phyloP scores from a whole-genome alignment of 2,329 filamentous ascomycete species.

The Sclerotinia subarctica region DNA sequence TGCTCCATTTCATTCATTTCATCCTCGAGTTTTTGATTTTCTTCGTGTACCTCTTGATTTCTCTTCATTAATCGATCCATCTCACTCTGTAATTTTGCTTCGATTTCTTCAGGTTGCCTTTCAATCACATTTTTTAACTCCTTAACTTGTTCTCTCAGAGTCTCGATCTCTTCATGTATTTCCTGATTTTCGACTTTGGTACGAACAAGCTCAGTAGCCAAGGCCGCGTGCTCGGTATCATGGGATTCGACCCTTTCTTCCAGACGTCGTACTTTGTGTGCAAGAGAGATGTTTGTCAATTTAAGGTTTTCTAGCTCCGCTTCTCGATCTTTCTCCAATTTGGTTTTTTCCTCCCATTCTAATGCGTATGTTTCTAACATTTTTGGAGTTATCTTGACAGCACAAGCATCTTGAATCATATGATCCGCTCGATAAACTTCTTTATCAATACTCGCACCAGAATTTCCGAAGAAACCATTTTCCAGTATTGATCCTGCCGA shows the following conservation, averaged over 20 bases:
- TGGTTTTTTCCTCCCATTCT: conserved; percentile 91
- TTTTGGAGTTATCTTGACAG: conserved; percentile 79
- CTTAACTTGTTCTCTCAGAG: conserved; percentile 75
- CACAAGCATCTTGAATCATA: conserved; percentile 88
- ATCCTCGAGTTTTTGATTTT: conserved; percentile 85
- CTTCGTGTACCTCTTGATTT: conserved; percentile 89
- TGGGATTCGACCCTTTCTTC: conserved; percentile 86
- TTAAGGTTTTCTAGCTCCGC: conserved; percentile 74
- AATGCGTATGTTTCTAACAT: conserved; percentile 74
- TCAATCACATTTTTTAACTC: conserved; percentile 86
- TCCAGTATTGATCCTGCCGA: conserved; percentile 92
- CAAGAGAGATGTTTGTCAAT: conserved; percentile 61
- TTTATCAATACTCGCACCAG: conserved; percentile 84
- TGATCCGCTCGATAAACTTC: conserved; percentile 94
- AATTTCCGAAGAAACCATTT: conserved; percentile 94
- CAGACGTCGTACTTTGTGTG: conserved; percentile 74
- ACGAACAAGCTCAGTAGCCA: conserved; percentile 87
- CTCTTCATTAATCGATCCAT: conserved; percentile 90
- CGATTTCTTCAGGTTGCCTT: conserved; percentile 83
- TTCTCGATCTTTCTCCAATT: conserved; percentile 77
- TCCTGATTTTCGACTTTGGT: conserved; percentile 93
- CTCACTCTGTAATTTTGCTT: conserved; percentile 75
- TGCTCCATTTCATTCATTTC: conserved; percentile 90
- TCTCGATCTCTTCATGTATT: conserved; percentile 85
- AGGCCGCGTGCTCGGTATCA: conserved; percentile 83